These are phyloP conservation scores for Fusarium concolor DNA, from an alignment of 2,329 filamentous ascomycete genomes.

Conservation along the genomic window DNA sequence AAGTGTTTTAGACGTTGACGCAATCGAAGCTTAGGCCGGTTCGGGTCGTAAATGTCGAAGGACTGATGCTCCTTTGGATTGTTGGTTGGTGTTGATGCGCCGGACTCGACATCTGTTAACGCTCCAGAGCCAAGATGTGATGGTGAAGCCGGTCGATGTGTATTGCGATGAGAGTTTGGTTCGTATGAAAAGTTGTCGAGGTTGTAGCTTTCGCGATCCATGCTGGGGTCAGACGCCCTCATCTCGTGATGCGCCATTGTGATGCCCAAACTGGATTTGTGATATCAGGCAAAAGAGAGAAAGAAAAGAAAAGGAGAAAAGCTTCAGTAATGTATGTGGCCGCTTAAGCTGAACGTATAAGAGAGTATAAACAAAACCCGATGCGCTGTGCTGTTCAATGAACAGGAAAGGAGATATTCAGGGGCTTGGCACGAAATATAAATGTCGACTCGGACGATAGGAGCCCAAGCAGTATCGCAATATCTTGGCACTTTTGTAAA, in stretches of 20 bases:
- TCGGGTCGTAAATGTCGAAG: conserved; percentile 30
- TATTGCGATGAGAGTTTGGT: not conserved
- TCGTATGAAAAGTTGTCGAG: conserved; percentile 7
- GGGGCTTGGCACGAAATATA: conserved; percentile 20
- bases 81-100: conserved; percentile 13
- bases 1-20: conserved; percentile 66
- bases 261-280: not conserved
- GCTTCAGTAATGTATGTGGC: not conserved
- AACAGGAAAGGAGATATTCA: not conserved
- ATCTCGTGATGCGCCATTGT: not conserved
- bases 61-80: conserved; percentile 1
- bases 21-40: conserved; percentile 52
- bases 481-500: not conserved
- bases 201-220: conserved; percentile 15
- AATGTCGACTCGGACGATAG: conserved; percentile 11
- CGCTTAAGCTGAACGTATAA: not conserved
- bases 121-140: conserved; percentile 5
- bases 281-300: not conserved
- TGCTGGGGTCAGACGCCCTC: not conserved
- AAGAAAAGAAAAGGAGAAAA: not conserved
- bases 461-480: not conserved
- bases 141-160: not conserved
- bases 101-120: conserved; percentile 19
- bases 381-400: not conserved
- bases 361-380: not conserved